Evolutionary conservation across 192 early-diverging fungal species (phyloP).

Genomic region (Linnemannia elongata): DNA sequence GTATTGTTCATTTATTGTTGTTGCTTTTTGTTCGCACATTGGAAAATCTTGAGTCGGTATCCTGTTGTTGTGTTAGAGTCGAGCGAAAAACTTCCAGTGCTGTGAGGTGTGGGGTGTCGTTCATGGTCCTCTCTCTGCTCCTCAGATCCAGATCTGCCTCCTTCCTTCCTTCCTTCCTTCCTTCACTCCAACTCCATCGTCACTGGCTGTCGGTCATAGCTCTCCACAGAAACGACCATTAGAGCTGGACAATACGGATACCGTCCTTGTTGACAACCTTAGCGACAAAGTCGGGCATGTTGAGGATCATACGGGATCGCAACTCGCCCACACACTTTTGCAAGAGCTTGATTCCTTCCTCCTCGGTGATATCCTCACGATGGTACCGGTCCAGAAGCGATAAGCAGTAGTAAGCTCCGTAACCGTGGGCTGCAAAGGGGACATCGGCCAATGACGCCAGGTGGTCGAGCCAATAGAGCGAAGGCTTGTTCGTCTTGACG

Average conservation of each 20-base stretch:
- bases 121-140: not conserved
- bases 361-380: conserved; percentile 81
- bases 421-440: conserved; percentile 92
- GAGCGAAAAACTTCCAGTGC: not conserved
- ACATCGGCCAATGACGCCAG: conserved; percentile 82
- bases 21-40: not conserved
- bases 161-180: not conserved
- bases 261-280: conserved; percentile 93
- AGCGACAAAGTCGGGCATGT: conserved; percentile 85
- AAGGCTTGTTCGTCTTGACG: conserved; percentile 75
- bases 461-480: conserved; percentile 96
- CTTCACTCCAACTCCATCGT: not conserved
- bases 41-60: not conserved
- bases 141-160: not conserved
- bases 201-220: not conserved
- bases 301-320: conserved; percentile 86
- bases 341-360: conserved; percentile 87
- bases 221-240: not conserved
- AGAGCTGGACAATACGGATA: conserved; percentile 73
- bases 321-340: conserved; percentile 89
- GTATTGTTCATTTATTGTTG: not conserved
- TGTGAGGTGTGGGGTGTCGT: no score
- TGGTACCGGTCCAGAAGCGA: conserved; percentile 96
- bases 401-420: conserved; percentile 91
- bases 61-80: not conserved